Evolutionary conservation across 2,329 filamentous ascomycete genomes (phyloP).

Genomic region (Nakataea oryzae): DNA sequence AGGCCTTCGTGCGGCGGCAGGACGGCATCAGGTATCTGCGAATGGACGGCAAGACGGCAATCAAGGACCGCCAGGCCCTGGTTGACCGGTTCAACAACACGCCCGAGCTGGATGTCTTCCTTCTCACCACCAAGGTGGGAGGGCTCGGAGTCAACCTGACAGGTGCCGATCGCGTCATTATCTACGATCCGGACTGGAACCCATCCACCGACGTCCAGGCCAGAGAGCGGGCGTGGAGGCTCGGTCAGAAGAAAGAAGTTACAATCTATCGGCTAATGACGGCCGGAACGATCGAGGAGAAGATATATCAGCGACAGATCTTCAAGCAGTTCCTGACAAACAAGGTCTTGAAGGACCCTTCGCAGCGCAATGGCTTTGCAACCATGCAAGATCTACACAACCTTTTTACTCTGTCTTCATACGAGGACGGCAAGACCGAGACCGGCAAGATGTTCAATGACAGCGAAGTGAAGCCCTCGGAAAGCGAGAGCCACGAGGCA

Average conservation of each 20-base stretch:
- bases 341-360: conserved; percentile 89
- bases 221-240: conserved; percentile 86
- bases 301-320: conserved; percentile 97
- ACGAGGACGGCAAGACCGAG: conserved; percentile 62
- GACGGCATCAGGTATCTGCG: conserved; percentile 66
- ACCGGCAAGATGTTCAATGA: conserved; percentile 80
- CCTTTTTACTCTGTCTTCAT: conserved; percentile 69
- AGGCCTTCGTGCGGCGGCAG: conserved; percentile 63
- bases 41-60: conserved; percentile 88
- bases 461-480: conserved; percentile 57
- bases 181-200: conserved; percentile 98
- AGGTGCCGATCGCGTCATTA: conserved; percentile 90
- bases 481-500: background rate
- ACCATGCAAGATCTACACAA: conserved; percentile 84
- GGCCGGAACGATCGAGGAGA: conserved; percentile 95
- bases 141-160: conserved; percentile 91
- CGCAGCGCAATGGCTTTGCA: conserved; percentile 56
- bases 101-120: conserved; percentile 71
- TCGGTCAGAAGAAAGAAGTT: conserved; percentile 91
- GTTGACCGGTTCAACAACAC: conserved; percentile 90
- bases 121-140: conserved; percentile 91
- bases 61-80: conserved; percentile 78
- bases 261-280: conserved; percentile 98
- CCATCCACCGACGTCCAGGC: conserved; percentile 94
- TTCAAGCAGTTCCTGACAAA: conserved; percentile 98